Evolutionary conservation across 345 rosid genomes (phyloP), one percentile per base, ranked within the genome.

Genomic region (Noccaea bulbosa): DNA sequence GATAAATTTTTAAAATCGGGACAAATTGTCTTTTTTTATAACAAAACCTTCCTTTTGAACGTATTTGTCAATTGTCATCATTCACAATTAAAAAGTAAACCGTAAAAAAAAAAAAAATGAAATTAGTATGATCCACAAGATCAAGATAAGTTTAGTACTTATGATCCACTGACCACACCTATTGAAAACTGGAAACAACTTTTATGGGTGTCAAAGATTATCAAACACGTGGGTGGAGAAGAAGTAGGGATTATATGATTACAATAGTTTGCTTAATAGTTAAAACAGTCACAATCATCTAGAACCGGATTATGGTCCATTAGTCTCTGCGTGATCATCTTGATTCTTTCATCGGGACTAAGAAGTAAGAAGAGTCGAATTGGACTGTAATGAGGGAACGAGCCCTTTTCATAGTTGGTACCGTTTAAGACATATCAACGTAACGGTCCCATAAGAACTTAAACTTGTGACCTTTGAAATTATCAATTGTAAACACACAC

Each of bases 151-250:
- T 20, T 20, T 20, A 20, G 22, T 20, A 20, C 22, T 20, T 20
- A 20, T 20, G 22, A 20, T 20, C 22, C 22, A 20, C 22, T 20
- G 22, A 20, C 20, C 55, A 34, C 34, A 71, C 39, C 69, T 43
- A 43, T 12, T 6, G 52, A 50, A 48, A 64, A n/a, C 17, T 11
- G 11, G 11, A 22, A 22, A 15, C 57, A 49, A 8, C 22, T 2
- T 22, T 20, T 34, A 10, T 44, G 6, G 61, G 59, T 60, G 39
- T 11, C 11, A 49, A 60, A 60, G 46, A 71, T 51, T 16, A 20
- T 37, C 63, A 72, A 38, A 38, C 60, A 47, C 71, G 77, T 73
- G 71, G 66, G 27, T 38, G 71, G 65, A 56, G 60, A 65, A 65
- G 30, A 64, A 55, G 8, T 46, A 38, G 35, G 53, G 45, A 32